Base-by-base conservation (phyloP, 2,329 filamentous ascomycete genomes). In the Neonectria magnoliae region DNA sequence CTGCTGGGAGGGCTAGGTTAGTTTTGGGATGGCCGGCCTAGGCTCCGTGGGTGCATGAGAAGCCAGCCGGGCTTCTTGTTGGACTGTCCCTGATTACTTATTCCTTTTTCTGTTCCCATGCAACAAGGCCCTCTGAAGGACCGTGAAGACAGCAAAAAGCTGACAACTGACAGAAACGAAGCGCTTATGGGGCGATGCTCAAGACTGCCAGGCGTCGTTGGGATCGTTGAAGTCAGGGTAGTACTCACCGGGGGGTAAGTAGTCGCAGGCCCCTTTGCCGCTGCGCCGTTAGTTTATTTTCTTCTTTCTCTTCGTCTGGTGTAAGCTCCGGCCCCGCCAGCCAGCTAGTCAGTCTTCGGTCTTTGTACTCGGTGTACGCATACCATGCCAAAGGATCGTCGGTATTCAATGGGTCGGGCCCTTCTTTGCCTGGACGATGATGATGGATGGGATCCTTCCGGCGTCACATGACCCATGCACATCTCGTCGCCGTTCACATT, bases 111-210 rank as follows among this genome's bases (percentile, higher is more conserved):
- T 11, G 6, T 20, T 16, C 33, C 60, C 58, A 44, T 50, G 60
- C 22, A 63, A 54, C 54, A 54, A 50, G 60, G 60, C 48, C 48
- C 48, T 53, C 48, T 41, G 60, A 51, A 62, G 27, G 20, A 33
- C 44, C 22, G 11, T 7, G 47, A 11, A 41, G 20, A 25, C 47
- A 27, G 41, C 44, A 52, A 52, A n/a, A 42, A 52, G 29, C 6
- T 16, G 44, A 42, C 9, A 31, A 33, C 33, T 52, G n/a, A n/a
- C 20, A 57, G 7, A 16, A 20, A 20, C 7, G 27, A 50, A 50
- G 47, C 16, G 27, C 16, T n/a, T 27, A 11, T 18, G 16, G 16
- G 47, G 18, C 16, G 14, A 18, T 50, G 47, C n/a, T 10, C 25
- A 20, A 31, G 25, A 10, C 47, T 50, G 45, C 33, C 45, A 45